phyloP scores from a whole-genome alignment of 441 rosid genomes.

The Populus trichocarpa region DNA sequence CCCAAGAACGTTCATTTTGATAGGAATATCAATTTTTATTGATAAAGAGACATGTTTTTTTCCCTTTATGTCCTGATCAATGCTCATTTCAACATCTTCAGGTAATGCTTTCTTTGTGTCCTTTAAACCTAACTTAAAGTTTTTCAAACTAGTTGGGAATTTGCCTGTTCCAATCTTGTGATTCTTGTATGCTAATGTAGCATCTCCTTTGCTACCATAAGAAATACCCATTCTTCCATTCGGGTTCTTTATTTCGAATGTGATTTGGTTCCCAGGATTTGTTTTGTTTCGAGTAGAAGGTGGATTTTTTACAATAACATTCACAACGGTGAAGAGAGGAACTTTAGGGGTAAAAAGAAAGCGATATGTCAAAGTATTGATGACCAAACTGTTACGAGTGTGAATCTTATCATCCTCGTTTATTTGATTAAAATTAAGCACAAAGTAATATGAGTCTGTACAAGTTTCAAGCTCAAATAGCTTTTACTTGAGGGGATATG shows the following conservation, averaged over 20 bases:
- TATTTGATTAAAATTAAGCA: too few relatives aligned
- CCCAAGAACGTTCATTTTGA: conserved; percentile 11
- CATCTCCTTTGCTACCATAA: conserved; percentile 16
- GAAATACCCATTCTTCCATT: conserved; percentile 16
- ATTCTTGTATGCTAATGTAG: conserved; percentile 12
- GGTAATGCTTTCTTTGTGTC: conserved; percentile 17
- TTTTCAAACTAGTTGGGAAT: conserved; percentile 13
- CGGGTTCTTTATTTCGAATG: conserved; percentile 21
- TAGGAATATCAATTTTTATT: conserved; percentile 19
- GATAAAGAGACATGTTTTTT: conserved; percentile 21
- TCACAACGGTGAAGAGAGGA: conserved; percentile 24
- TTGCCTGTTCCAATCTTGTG: conserved; percentile 21
- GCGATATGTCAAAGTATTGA: neutral
- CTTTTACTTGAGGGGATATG: too few relatives aligned
- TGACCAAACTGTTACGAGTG: too few relatives aligned
- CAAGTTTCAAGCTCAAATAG: too few relatives aligned
- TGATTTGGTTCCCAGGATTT: conserved; percentile 1
- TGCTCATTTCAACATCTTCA: conserved; percentile 13
- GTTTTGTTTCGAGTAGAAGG: neutral
- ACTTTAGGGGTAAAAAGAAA: conserved; percentile 16
- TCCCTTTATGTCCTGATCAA: conserved; percentile 14
- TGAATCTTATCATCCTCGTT: too few relatives aligned
- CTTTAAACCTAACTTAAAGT: neutral
- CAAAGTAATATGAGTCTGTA: too few relatives aligned
- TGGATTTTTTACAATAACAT: conserved; percentile 10